Evolutionary conservation across 768 basidiomycete genomes (phyloP), one percentile per base, ranked within the genome.

Genomic region (Dentipellis sp.): DNA sequence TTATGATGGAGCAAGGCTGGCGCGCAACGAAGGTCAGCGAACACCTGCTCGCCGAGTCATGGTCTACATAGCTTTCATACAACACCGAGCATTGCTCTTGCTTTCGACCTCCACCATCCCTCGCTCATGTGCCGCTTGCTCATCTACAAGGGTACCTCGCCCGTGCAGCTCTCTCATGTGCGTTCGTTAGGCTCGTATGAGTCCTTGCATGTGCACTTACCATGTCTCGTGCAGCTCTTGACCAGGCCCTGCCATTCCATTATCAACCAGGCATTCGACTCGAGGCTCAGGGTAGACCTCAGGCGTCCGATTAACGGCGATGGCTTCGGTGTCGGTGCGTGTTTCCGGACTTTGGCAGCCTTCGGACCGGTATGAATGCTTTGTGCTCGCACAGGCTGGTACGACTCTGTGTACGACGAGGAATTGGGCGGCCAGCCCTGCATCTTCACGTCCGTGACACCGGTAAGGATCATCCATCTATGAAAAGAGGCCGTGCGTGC

Each of bases 261-360:
- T 72, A 97, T 94, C 68, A 95, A 95, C 68, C 93, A 97, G 72
- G 93, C 95, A 0, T 94, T 93, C 65, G 95, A 97, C 72, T 94
- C 92, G 19, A 80, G 94, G 8, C 76, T 99, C 35, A 82, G 95
- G 17, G 68, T 92, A 53, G 91, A 93, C 65, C 78, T 74, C 60
- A 77, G 91, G 55, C 71, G 90, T 58, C 91, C 91, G n/a, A 91
- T 93, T 71, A 93, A 93, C 62, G 91, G 91, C 9, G 94, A 97
- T 68, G 95, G 95, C 0, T 98, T 98, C 68, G 95, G 95, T 29
- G 92, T 98, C 16, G 90, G 90, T 91, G 61, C 57, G 85, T 72
- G 8, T 9, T 11, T 35, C 46, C 14, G 23, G 8, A 40, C 36
- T 51, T 3, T 19, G 17, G 14, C 22, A 35, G 38, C 10, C 38